Conservation (phyloP, 2,329 filamentous ascomycete species). For the Leptographium radiaticola region DNA sequence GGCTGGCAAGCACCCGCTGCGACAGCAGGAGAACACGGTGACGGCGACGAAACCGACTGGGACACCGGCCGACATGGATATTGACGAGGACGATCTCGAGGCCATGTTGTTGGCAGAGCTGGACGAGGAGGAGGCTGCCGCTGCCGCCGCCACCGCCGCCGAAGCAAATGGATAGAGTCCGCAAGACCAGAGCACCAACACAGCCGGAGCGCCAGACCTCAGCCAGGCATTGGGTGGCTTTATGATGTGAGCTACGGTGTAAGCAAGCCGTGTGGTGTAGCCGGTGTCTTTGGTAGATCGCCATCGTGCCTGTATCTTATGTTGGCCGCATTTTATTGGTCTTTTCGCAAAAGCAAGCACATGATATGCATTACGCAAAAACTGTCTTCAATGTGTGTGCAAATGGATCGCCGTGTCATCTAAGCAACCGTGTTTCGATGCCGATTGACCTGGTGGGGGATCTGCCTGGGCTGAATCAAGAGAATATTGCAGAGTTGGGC, state of each 20-base stretch:
- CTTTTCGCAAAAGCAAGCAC: too few species aligned
- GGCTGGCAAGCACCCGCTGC: constrained; percentile 18
- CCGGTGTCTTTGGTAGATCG: background rate
- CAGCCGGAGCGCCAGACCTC: background rate
- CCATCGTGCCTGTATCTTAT: too few species aligned
- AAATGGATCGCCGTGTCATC: too few species aligned
- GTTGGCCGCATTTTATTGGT: background rate
- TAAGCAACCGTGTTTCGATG: too few species aligned
- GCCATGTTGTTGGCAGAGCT: constrained; percentile 50
- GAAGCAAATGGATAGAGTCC: background rate
- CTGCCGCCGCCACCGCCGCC: background rate
- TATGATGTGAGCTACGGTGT: background rate
- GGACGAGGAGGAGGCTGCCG: constrained; percentile 24
- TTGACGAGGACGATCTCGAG: constrained; percentile 44
- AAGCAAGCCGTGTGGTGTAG: background rate
- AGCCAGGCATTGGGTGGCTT: constrained; percentile 6
- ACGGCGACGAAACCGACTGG: constrained; percentile 1
- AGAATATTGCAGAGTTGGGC: too few species aligned
- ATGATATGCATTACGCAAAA: too few species aligned
- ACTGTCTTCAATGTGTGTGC: too few species aligned
- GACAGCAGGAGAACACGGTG: constrained; percentile 8
- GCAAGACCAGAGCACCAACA: constrained; percentile 4
- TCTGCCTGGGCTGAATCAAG: too few species aligned
- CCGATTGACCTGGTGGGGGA: too few species aligned
- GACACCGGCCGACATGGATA: constrained; percentile 18